Percentiles rank a stretch among this genome's conserved stretches.
Evolutionary conservation across 805 yeast genomes (phyloP).

Genomic region (Metschnikowia similis): DNA sequence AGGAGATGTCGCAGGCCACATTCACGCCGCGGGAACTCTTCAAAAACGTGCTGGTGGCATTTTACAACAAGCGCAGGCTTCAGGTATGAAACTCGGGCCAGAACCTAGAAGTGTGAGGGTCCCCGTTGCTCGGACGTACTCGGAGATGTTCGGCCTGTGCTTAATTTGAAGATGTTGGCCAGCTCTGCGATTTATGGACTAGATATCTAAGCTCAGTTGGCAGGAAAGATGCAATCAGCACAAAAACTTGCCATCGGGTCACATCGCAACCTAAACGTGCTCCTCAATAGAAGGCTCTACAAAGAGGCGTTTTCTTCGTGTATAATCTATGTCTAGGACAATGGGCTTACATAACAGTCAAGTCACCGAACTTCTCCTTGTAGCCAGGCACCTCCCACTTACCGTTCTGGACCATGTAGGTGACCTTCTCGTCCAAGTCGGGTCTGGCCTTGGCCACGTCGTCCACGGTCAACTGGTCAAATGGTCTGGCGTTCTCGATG

Average conservation of each 20-base stretch:
- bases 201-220: too few species aligned
- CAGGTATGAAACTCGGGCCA: neutral
- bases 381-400: slow-evolving; percentile 98
- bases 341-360: slow-evolving; percentile 73
- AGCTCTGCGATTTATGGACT: too few species aligned
- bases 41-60: neutral
- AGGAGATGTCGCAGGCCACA: slow-evolving; percentile 6
- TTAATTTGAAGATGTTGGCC: too few species aligned
- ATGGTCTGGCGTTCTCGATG: slow-evolving; percentile 96
- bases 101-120: neutral
- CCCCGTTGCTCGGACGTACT: too few species aligned
- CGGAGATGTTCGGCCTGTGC: too few species aligned
- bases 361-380: slow-evolving; percentile 96
- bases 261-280: too few species aligned
- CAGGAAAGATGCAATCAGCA: too few species aligned
- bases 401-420: slow-evolving; percentile 92
- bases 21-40: slow-evolving; percentile 10
- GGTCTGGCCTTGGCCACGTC: slow-evolving; percentile 95
- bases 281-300: neutral
- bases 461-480: slow-evolving; percentile 93
- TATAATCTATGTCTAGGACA: slow-evolving; percentile 3
- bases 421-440: slow-evolving; percentile 93
- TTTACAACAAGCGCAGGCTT: neutral
- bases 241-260: too few species aligned
- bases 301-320: neutral